Percentiles rank a stretch among this genome's conserved stretches.
These are phyloP conservation scores for Obba rivulosa DNA, from an alignment of 768 basidiomycete genomes.

Conservation along the genomic window DNA sequence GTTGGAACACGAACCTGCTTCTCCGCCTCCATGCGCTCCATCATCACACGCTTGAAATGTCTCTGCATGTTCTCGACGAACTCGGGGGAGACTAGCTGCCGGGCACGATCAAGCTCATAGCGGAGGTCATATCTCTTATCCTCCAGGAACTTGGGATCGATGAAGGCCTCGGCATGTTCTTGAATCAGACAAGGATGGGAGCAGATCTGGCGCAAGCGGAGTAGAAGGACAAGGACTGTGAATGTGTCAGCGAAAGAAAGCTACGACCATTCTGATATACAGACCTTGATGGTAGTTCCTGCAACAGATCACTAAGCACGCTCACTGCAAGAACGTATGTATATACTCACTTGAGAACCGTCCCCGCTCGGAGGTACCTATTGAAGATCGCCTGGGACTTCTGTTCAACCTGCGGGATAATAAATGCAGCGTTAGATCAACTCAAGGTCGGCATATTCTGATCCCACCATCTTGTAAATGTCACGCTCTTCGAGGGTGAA, in stretches of 20 bases:
- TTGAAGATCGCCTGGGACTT: slow-evolving; percentile 59
- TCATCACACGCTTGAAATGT: slow-evolving; percentile 36
- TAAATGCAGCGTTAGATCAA: not conserved
- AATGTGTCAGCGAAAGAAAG: slow-evolving; percentile 9
- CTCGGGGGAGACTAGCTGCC: slow-evolving; percentile 34
- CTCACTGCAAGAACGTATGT: not conserved
- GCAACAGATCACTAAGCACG: not conserved
- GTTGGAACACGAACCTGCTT: slow-evolving; percentile 33
- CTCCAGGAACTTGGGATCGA: slow-evolving; percentile 35
- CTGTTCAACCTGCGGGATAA: slow-evolving; percentile 40
- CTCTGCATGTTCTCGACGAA: slow-evolving; percentile 48
- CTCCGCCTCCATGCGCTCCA: slow-evolving; percentile 47
- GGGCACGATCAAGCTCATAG: slow-evolving; percentile 42
- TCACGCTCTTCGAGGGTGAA: slow-evolving; percentile 60
- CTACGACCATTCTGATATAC: not conserved
- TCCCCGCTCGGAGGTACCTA: slow-evolving; percentile 52
- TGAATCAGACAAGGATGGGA: slow-evolving; percentile 64
- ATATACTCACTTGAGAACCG: slow-evolving; percentile 54
- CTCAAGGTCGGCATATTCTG: not conserved
- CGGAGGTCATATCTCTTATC: slow-evolving; percentile 26
- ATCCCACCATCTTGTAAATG: slow-evolving; percentile 50
- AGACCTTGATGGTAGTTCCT: slow-evolving; percentile 55
- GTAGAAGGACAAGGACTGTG: slow-evolving; percentile 39
- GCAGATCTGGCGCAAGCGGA: slow-evolving; percentile 62
- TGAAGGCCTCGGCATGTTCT: slow-evolving; percentile 43